Base-by-base conservation (phyloP, 2,329 filamentous ascomycete species). In the Xylogone sp. region DNA sequence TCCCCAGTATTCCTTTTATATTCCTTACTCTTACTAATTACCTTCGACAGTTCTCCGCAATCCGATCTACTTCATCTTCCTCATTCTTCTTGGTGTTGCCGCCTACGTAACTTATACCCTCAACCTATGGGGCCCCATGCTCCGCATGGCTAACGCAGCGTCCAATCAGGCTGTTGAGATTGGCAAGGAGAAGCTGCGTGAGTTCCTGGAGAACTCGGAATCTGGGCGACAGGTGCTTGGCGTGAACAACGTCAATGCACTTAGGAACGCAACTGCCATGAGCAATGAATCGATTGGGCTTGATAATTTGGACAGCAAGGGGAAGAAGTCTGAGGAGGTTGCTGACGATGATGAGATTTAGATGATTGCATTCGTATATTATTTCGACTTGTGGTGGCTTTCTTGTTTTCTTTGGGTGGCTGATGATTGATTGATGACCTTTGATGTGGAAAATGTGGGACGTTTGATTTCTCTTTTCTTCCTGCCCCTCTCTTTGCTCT, bases 51-150 rank as follows among this genome's bases (percentile, higher is more conserved):
- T 99, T 31, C 79, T 97, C 42, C 90, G 91, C 59, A 97, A 97
- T 70, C 94, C 94, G 0, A 75, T 95, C 56, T 91, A 97, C 68
- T 97, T 97, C 74, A 75, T 99, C 65, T 83, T 97, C 64, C 77
- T 97, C 53, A 83, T 96, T 63, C 71, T 97, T 48, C 71, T 87
- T 42, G 85, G 78, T 10, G 81, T 87, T 49, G 91, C 82, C 51
- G 88, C 87, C 3, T 99, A 97, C 64, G 77, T 97, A 22, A 94
- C 92, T 3, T 97, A 94, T 71, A 92, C 85, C 29, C 85, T 99
- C 59, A 97, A 97, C 68, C 83, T 99, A 16, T 92, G 96, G 74
- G 94, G 94, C 1, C 94, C 94, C 0, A 97, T 99, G 77, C 77
- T 95, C 61, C 91, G 95, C 66, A 97, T 99, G 90, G 82, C 84